These are phyloP conservation scores for Aureobasidium pullulans DNA, from an alignment of 2,329 filamentous ascomycete species.

Conservation along the genomic window DNA sequence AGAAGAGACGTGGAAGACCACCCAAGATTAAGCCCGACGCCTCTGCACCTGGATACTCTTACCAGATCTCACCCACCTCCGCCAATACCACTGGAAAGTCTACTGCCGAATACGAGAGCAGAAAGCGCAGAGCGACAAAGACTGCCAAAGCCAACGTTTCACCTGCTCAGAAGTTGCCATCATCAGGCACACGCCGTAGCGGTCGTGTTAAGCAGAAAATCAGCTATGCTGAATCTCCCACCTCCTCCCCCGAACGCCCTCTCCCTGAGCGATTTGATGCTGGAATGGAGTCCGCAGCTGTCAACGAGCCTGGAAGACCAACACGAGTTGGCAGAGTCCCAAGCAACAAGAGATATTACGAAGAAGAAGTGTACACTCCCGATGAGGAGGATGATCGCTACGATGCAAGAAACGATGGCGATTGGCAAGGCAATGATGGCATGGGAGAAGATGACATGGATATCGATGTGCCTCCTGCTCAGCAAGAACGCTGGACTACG, in stretches of 20 bases:
- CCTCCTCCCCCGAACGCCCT: background rate
- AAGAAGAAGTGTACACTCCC: slow-evolving; percentile 16
- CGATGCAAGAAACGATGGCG: slow-evolving; percentile 10
- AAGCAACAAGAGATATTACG: slow-evolving; percentile 9
- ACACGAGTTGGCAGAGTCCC: background rate
- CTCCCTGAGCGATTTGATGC: background rate
- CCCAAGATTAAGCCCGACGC: background rate
- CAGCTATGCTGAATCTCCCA: slow-evolving; percentile 7
- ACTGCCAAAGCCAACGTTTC: background rate
- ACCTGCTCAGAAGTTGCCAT: background rate
- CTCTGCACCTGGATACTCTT: background rate
- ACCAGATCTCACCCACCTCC: background rate
- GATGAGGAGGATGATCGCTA: slow-evolving; percentile 12
- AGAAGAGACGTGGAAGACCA: slow-evolving; percentile 7
- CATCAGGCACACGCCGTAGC: slow-evolving; percentile 5
- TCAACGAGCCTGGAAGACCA: background rate
- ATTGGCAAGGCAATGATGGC: slow-evolving; percentile 13
- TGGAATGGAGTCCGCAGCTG: background rate
- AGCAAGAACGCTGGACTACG: slow-evolving; percentile 24
- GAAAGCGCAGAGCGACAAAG: background rate
- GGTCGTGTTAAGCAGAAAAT: slow-evolving; percentile 5
- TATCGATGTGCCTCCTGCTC: background rate
- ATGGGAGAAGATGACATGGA: slow-evolving; percentile 4
- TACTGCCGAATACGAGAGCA: too few species aligned
- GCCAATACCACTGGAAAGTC: too few species aligned